Evolutionary conservation across 352 stramenopile genomes (phyloP).

Genomic region (Phytophthora citricola): DNA sequence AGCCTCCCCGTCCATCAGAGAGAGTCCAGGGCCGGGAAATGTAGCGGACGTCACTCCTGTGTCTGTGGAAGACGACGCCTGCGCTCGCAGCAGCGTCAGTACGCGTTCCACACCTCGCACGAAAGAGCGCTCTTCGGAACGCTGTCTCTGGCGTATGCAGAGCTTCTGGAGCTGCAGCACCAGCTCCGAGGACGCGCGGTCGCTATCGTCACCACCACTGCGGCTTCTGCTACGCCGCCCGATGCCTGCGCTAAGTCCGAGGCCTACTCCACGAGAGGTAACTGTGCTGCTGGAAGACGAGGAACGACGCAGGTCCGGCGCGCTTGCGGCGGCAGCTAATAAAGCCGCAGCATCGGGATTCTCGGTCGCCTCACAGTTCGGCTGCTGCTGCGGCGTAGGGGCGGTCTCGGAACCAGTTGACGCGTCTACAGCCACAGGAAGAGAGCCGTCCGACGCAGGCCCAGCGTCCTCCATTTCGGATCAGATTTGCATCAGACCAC

Average conservation of each 20-base stretch:
- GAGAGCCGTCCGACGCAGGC: background rate
- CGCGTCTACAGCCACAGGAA: slow-evolving; percentile 2
- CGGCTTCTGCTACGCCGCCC: slow-evolving; percentile 29
- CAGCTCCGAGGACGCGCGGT: slow-evolving; percentile 51
- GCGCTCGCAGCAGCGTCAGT: slow-evolving; percentile 44
- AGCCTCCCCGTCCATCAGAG: slow-evolving; percentile 16
- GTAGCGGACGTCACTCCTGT: slow-evolving; percentile 33
- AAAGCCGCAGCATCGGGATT: slow-evolving; percentile 6
- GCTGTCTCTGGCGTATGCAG: slow-evolving; percentile 68
- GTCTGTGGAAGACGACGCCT: slow-evolving; percentile 11
- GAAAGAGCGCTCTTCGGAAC: slow-evolving; percentile 69
- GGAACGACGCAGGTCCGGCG: slow-evolving; percentile 22
- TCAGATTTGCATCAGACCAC: slow-evolving; percentile 27
- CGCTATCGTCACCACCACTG: slow-evolving; percentile 34
- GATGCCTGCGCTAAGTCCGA: slow-evolving; percentile 1
- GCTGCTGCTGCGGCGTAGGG: slow-evolving; percentile 27
- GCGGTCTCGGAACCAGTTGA: background rate
- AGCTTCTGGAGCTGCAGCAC: slow-evolving; percentile 67
- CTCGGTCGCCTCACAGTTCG: slow-evolving; percentile 41
- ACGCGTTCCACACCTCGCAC: slow-evolving; percentile 75
- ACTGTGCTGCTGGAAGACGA: slow-evolving; percentile 18
- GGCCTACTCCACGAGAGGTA: background rate
- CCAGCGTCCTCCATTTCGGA: slow-evolving; percentile 29
- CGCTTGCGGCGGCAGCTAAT: slow-evolving; percentile 9
- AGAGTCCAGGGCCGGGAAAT: slow-evolving; percentile 27